Evolutionary conservation across 805 yeast species (phyloP), one percentile per base, ranked within the genome.

Genomic region (Metschnikowia hibisci): DNA sequence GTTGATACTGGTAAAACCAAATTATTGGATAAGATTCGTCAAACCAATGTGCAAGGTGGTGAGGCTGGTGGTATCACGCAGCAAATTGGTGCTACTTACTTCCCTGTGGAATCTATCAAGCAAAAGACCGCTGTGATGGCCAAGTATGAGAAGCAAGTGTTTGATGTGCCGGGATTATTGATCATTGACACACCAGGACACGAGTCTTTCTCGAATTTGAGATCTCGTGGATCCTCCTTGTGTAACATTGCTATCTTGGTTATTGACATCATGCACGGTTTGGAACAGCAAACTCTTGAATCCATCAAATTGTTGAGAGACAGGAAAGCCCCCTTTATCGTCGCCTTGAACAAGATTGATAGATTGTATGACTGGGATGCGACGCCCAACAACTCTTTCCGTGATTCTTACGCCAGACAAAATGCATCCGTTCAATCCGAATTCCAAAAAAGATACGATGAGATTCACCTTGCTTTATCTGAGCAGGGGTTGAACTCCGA

Each of bases 41-140:
- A 91, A 74, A 93, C 98, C 32, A 93, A 93, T 62, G 99, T 93
- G 48, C 99, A 93, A 74, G 99, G 97, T 66, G 99, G 99, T 62
- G 99, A 93, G 74, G 99, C 99, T 43, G 99, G 99, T 75, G 99
- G 99, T 75, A 93, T 93, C 66, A 93, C 99, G 52, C 99, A 93
- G 78, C 99, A 93, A 72, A 93, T 93, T 63, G 99, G 99, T 80
- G 99, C 99, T 44, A 93, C 99, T 16, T 93, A 93, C 66, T 93
- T 93, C 87, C 99, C 99, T 48, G 89, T 93, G 54, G 95, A 85
- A 25, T 89, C 97, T 33, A 87, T 93, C 59, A 82, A 83, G 66
- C 81, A 81, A 61, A 93, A 93, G 73, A 93, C 98, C 22, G 84
- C 81, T 35, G 95, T 85, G 39, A 91, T 93, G 97, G 80, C 86